A percentile compares a stretch with the other conserved stretches of the same genome.
These are phyloP conservation scores for Paramecium sexaurelia DNA, from an alignment of 73 alveolate genomes.

Conservation along the genomic window DNA sequence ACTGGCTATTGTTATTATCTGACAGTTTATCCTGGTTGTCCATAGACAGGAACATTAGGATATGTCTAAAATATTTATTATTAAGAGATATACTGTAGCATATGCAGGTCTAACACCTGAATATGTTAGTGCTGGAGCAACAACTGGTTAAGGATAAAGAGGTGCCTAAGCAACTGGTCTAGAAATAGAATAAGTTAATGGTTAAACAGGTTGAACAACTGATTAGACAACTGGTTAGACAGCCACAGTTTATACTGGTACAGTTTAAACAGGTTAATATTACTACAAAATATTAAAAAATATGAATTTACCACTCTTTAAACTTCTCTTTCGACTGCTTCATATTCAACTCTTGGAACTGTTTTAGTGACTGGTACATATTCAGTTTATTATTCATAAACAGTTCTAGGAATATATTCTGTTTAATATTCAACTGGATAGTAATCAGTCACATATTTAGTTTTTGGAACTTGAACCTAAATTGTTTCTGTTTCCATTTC, in stretches of 20 bases:
- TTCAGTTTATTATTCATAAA: constrained; percentile 50
- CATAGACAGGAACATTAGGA: background rate
- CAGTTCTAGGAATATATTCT: constrained; percentile 59
- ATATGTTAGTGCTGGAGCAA: constrained; percentile 11
- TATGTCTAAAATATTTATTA: background rate
- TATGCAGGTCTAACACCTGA: background rate
- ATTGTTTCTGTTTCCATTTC: constrained; percentile 59
- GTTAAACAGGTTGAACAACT: constrained; percentile 1
- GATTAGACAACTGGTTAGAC: background rate
- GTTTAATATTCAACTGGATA: constrained; percentile 66
- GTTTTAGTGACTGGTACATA: constrained; percentile 59
- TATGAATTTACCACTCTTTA: background rate
- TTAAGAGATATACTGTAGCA: background rate
- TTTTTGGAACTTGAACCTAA: constrained; percentile 44
- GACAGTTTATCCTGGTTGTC: background rate
- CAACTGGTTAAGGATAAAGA: constrained; percentile 5
- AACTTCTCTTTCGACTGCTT: constrained; percentile 61
- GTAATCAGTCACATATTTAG: constrained; percentile 64
- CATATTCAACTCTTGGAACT: constrained; percentile 58
- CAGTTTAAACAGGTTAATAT: constrained; percentile 1
- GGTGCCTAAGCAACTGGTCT: constrained; percentile 26
- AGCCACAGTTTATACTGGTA: background rate
- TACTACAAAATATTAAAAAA: background rate
- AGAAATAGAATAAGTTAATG: background rate
- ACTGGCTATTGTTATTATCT: background rate